A percentile compares a stretch with the other conserved stretches of the same genome.
phyloP scores from a whole-genome alignment of 2,329 filamentous ascomycete genomes.

The Lecanicillium sp. region DNA sequence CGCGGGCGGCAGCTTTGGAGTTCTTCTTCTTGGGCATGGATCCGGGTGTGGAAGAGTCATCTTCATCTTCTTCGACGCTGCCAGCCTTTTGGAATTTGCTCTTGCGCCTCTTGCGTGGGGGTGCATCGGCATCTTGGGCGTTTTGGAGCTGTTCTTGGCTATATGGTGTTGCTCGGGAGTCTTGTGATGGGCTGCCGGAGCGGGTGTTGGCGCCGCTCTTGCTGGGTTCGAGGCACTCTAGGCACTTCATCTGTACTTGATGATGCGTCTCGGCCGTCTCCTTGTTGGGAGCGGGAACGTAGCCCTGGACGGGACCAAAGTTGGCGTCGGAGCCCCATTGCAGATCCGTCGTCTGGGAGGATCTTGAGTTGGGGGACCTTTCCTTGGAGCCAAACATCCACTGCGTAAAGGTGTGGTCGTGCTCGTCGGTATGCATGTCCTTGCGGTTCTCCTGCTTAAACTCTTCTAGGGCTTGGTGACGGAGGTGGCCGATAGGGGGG shows the following conservation, averaged over 20 bases:
- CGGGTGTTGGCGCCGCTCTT: slow-evolving; percentile 52
- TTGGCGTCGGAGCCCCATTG: slow-evolving; percentile 63
- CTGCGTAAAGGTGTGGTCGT: slow-evolving; percentile 29
- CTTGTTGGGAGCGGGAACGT: slow-evolving; percentile 45
- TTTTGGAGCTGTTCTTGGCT: slow-evolving; percentile 13
- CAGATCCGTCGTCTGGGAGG: slow-evolving; percentile 35
- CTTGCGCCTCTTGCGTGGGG: slow-evolving; percentile 46
- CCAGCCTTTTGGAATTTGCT: slow-evolving; percentile 38
- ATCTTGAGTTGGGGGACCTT: slow-evolving; percentile 18
- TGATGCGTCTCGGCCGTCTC: slow-evolving; percentile 51
- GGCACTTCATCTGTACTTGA: slow-evolving; percentile 43
- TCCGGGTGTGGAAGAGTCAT: slow-evolving; percentile 23
- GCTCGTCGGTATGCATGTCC: slow-evolving; percentile 19
- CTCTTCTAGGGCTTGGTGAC: slow-evolving; percentile 33
- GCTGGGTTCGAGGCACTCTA: slow-evolving; percentile 49
- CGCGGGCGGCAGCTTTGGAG: slow-evolving; percentile 36
- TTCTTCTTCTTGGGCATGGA: slow-evolving; percentile 30
- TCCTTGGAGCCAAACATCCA: slow-evolving; percentile 31
- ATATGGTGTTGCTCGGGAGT: not conserved
- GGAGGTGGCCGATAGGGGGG: slow-evolving; percentile 31
- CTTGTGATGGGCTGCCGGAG: slow-evolving; percentile 41
- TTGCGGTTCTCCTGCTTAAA: slow-evolving; percentile 31
- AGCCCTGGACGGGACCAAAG: slow-evolving; percentile 51
- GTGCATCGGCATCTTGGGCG: slow-evolving; percentile 30
- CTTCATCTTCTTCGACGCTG: slow-evolving; percentile 34